Evolutionary conservation across 2,329 filamentous ascomycete species (phyloP).

Genomic region (Aspergillus neotritici): DNA sequence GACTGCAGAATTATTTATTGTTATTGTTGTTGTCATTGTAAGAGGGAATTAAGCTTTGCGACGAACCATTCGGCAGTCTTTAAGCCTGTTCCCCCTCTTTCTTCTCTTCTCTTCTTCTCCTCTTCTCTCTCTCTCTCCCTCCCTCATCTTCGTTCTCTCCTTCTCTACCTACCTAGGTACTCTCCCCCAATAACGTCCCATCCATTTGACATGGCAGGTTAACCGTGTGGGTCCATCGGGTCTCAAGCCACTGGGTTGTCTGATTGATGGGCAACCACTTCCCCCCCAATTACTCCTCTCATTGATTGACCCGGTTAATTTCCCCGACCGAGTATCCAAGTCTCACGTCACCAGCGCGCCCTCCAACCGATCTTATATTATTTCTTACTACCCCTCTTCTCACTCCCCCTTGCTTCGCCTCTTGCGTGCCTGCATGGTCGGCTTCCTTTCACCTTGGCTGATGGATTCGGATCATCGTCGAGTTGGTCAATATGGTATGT

Average conservation of each 20-base stretch:
- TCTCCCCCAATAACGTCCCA: conserved; percentile 1
- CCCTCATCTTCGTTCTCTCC: background rate
- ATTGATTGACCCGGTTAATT: too few relatives aligned
- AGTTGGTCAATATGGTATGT: too few relatives aligned
- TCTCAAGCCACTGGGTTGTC: too few relatives aligned
- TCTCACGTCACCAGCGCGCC: background rate
- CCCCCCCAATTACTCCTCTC: conserved; percentile 1
- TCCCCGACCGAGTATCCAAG: too few relatives aligned
- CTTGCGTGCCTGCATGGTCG: background rate
- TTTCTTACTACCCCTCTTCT: background rate
- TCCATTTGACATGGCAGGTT: background rate
- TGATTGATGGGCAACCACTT: too few relatives aligned
- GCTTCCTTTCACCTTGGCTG: background rate
- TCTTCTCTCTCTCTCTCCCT: conserved; percentile 5
- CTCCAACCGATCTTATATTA: background rate
- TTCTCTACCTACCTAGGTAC: too few relatives aligned
- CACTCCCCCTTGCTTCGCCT: background rate
- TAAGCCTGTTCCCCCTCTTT: conserved; percentile 1
- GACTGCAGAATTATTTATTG: background rate
- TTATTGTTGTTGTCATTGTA: background rate
- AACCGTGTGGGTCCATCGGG: too few relatives aligned
- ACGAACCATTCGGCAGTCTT: background rate
- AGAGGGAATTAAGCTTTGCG: background rate
- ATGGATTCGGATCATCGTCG: conserved; percentile 1
- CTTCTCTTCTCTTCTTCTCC: conserved; percentile 3